Evolutionary conservation across 208 protist species (phyloP), one percentile per base, ranked within the genome.

Genomic region (Tritrichomonas foetus): DNA sequence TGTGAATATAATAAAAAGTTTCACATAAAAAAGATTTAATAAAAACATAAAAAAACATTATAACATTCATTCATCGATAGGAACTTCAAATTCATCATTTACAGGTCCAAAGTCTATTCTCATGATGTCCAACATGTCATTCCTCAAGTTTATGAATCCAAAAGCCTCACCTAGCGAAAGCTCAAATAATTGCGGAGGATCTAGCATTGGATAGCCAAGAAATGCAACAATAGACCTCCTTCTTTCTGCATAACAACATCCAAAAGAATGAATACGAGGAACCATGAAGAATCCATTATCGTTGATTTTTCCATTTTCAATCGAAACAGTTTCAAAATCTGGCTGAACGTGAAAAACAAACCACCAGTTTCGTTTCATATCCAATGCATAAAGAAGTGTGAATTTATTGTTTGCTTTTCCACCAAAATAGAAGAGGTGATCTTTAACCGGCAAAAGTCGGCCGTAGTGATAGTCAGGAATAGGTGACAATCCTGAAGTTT

Each of bases 261-360:
- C 41, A 30, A 89, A 89, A 1, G 78, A 89, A 57, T 89, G 78
- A 2, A 89, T 89, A 8, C 78, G 25, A 39, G 78, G 78, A 33
- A 89, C n/a, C 78, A 89, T 57, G 47, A 89, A 89, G 0, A 89
- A 36, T n/a, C 78, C 78, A 39, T 89, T 53, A 33, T 89, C 78
- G 20, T 16, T 89, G 16, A 89, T 36, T 61, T 27, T 33, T 16
- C 78, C 78, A 39, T 89, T 47, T 27, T 25, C 33, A 44, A 53
- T 57, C 20, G 78, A 41, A 39, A 89, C 78, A n/a, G 78, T 61
- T 89, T 89, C 78, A 33, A 39, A 22, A 50, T 89, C 78, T 57
- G 78, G 78, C 27, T 16, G 33, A 39, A 89, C 39, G 44, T 89
- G 25, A 57, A 89, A 89, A 3, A 89, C 78, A 20, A 89, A 89